Base-by-base conservation (phyloP, 192 early-diverging fungal genomes). In the Backusella mclennaniae region DNA sequence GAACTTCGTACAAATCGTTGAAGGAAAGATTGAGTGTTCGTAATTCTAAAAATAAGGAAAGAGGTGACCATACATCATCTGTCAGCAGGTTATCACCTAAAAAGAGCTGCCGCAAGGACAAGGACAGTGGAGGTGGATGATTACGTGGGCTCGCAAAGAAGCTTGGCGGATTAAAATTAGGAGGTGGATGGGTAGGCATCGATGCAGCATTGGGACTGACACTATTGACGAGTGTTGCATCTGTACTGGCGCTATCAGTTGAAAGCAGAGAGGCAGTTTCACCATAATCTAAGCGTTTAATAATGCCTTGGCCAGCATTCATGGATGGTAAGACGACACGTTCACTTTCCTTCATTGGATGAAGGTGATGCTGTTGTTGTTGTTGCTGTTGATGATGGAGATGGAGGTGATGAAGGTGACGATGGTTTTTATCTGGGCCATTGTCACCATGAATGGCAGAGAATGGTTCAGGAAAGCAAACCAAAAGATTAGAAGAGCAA, bases 71-170 rank as follows among this genome's bases (percentile, higher is more conserved):
- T 15, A 96, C 80, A 33, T 95, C 95, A 69, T 96, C 94, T 39
- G 89, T 92, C 23, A 97, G 81, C 49, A 88, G 85, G 82, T 96
- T 97, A 77, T 96, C 95, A n/a, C 92, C 93, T 42, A 96, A 78
- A 19, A 87, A 90, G 31, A 97, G 85, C 35, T 84, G 81, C 14
- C 82, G 81, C 29, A 97, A 84, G 8, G 90, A 83, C 5, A 74
- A 49, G 2, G 84, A 82, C 21, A 95, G 77, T 8, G 92, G 91
- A 38, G 89, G 88, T 4, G 87, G 76, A 69, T 83, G 79, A 33
- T 85, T 85, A 23, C 82, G 73, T 35, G 84, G 82, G 79, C 80
- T 84, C 74, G 82, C 82, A 87, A 76, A 87, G 85, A 84, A 84
- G 1, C 79, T 80, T 11, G 82, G 82, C 14, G 82, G 82, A 68